Percentiles rank a stretch among this genome's conserved stretches.
Evolutionary conservation across 2,329 filamentous ascomycete genomes (phyloP).

Genomic region (Aureobasidium mangrovei): DNA sequence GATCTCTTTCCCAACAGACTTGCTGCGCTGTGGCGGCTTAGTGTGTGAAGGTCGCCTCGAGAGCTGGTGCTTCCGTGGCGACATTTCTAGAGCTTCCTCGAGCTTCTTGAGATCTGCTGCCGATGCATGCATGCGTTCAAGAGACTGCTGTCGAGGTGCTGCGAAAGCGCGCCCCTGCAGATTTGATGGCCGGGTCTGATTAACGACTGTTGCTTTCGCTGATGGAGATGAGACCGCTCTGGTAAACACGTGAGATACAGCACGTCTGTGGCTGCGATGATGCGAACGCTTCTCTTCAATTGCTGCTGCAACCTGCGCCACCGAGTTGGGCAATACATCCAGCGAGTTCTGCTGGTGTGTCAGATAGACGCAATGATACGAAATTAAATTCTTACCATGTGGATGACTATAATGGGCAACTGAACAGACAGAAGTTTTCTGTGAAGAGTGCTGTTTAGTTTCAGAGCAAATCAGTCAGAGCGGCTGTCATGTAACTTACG

Average conservation of each 20-base stretch:
- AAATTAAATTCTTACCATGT: conserved; percentile 33
- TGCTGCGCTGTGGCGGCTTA: conserved; percentile 13
- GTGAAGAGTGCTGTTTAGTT: background rate
- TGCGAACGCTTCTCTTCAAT: conserved; percentile 41
- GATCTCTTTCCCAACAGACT: background rate
- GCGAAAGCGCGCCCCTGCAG: conserved; percentile 45
- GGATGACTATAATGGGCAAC: conserved; percentile 47
- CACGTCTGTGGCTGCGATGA: conserved; percentile 9
- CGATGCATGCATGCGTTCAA: conserved; percentile 37
- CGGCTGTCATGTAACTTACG: conserved; percentile 22
- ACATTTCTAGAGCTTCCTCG: conserved; percentile 33
- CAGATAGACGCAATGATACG: background rate
- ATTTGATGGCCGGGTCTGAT: conserved; percentile 30
- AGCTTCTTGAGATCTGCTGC: conserved; percentile 35
- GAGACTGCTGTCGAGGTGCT: conserved; percentile 42
- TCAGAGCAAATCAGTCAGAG: conserved; percentile 17
- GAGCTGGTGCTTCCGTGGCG: conserved; percentile 33
- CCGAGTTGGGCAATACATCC: conserved; percentile 47
- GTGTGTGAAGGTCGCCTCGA: background rate
- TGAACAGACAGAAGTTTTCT: conserved; percentile 45
- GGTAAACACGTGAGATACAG: background rate
- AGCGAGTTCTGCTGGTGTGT: conserved; percentile 36
- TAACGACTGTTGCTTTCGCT: conserved; percentile 13
- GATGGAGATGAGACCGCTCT: background rate
- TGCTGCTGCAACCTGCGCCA: conserved; percentile 46